A percentile compares a stretch with the other conserved stretches of the same genome.
Evolutionary conservation across 495 filamentous ascomycete species (phyloP).

Genomic region (Annulohypoxylon stygium): DNA sequence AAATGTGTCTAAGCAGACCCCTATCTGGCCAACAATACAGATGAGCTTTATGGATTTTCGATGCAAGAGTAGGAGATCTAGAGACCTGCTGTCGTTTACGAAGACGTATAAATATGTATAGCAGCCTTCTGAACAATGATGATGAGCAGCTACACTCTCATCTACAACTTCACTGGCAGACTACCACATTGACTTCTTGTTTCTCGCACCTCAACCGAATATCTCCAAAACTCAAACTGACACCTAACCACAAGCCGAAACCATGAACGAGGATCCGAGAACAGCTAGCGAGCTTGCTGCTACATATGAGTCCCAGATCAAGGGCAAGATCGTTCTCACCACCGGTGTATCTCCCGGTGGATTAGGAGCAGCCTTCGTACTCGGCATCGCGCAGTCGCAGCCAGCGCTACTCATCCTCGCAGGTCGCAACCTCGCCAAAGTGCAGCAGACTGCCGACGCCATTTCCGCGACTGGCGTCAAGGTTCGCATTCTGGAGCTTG

Average conservation of each 20-base stretch:
- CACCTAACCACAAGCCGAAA: background rate
- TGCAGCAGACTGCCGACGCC: slow-evolving; percentile 37
- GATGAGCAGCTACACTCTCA: background rate
- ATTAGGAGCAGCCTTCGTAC: slow-evolving; percentile 52
- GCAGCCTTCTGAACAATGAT: background rate
- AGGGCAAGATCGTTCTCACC: slow-evolving; percentile 50
- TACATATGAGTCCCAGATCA: slow-evolving; percentile 26
- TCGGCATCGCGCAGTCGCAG: slow-evolving; percentile 43
- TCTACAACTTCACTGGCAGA: background rate
- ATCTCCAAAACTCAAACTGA: background rate
- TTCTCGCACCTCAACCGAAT: background rate
- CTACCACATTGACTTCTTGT: background rate
- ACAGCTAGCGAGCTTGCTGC: slow-evolving; percentile 26
- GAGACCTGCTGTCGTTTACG: background rate
- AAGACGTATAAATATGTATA: background rate
- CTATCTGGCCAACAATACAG: background rate
- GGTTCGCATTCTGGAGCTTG: slow-evolving; percentile 31
- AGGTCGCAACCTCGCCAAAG: slow-evolving; percentile 39
- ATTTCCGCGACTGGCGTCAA: slow-evolving; percentile 30
- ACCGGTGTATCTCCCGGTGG: slow-evolving; percentile 55
- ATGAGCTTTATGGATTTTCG: too few relatives aligned
- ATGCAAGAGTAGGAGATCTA: background rate
- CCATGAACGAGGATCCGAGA: slow-evolving; percentile 7
- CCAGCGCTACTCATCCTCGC: slow-evolving; percentile 48
- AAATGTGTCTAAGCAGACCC: background rate